Percentiles rank a stretch among this genome's conserved stretches.
Evolutionary conservation across 257 asterid genomes (phyloP).

Genomic region (Solanum raphanifolium): DNA sequence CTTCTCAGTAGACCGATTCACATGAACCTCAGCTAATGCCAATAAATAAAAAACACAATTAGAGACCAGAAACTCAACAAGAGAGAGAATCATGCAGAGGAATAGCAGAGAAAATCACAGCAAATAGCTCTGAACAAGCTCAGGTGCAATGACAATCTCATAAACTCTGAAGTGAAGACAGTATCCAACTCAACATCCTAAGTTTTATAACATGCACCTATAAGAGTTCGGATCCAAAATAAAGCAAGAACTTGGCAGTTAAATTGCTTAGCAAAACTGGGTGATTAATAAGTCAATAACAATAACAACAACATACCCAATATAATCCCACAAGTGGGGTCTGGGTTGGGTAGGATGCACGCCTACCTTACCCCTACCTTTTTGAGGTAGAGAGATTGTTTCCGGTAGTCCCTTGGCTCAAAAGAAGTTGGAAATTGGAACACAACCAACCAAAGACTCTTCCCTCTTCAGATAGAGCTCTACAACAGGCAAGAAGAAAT

Average conservation of each 20-base stretch:
- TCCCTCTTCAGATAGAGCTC: neutral
- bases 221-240: neutral
- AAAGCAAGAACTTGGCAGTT: neutral
- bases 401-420: neutral
- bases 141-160: neutral
- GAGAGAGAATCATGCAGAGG: neutral
- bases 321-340: neutral
- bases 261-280: neutral
- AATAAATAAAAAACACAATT: neutral
- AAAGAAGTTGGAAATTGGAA: neutral
- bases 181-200: neutral
- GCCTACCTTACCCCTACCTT: neutral
- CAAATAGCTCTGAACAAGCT: neutral
- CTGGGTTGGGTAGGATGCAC: neutral
- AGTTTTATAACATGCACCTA: neutral
- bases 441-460: neutral
- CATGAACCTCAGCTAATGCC: conserved; percentile 22
- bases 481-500: neutral
- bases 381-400: neutral
- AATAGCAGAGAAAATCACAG: neutral
- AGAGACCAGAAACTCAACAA: neutral
- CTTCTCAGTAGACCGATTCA: conserved; percentile 19
- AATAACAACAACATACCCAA: neutral
- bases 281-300: neutral
- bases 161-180: neutral